Evolutionary conservation across 2,329 filamentous ascomycete species (phyloP), one percentile per base, ranked within the genome.

Genomic region (Fusarium brachygibbosum): DNA sequence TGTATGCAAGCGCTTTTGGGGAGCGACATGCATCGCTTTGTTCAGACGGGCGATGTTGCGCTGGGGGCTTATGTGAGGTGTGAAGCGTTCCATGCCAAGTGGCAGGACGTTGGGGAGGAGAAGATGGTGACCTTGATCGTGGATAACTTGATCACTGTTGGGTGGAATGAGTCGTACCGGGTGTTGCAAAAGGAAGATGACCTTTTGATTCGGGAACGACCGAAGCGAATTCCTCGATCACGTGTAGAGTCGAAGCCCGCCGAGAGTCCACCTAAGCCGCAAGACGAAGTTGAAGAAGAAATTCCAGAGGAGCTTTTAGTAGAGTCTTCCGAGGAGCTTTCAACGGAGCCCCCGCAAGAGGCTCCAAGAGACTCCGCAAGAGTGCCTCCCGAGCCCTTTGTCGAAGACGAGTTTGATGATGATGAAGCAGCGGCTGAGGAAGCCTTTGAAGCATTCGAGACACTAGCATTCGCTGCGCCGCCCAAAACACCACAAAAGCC

Each of bases 1-100:
- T 87, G 84, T 66, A 80, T 88, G n/a, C 86, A 88, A 72, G 85
- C 84, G 0, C 74, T 88, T 10, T 73, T 87, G 41, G 75, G 76
- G 9, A 76, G 80, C 2, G 80, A 80, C 46, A 79, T 85, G 76
- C 85, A 87, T 51, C 78, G 80, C 6, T 80, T 85, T n/a, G 78
- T 86, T 11, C 80, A 85, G 40, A 74, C 72, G 1, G 81, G 80
- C 3, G 79, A 82, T n/a, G 69, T 88, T 35, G 76, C 76, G 6
- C 77, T 83, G 13, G 86, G 86, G 2, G 82, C 81, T 41, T 86
- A 86, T 68, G 80, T 88, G 23, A 80, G 79, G 37, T 70, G 86
- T n/a, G 79, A 83, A 29, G 69, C 74, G 11, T 83, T 84, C 41
- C 74, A 80, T 46, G 29, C 83, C 31, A 76, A 76, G 19, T 76